These are phyloP conservation scores for Sugiyamaella grinbergsii DNA, from an alignment of 1,139 yeast genomes.

Conservation along the genomic window DNA sequence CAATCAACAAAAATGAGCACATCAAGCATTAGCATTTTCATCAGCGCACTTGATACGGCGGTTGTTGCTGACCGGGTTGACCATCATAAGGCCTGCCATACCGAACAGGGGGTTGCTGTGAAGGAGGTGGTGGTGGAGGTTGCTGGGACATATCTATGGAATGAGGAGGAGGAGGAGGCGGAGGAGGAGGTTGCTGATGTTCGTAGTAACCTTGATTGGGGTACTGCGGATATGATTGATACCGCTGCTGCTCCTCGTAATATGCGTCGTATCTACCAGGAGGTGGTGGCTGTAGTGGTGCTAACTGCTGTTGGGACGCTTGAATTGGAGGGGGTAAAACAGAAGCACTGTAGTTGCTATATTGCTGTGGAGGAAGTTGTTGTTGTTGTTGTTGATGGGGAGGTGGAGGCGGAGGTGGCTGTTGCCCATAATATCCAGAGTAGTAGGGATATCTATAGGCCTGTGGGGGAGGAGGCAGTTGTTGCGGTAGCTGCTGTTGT, in stretches of 20 bases:
- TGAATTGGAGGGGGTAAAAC: slow-evolving; percentile 24
- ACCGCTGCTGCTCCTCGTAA: slow-evolving; percentile 14
- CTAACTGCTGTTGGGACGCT: slow-evolving; percentile 20
- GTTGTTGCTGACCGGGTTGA: slow-evolving; percentile 11
- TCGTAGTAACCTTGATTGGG: slow-evolving; percentile 15
- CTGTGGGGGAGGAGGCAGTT: slow-evolving; percentile 13
- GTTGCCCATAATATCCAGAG: slow-evolving; percentile 18
- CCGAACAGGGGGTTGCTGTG: slow-evolving; percentile 14
- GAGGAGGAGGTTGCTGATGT: slow-evolving; percentile 7
- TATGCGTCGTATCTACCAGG: slow-evolving; percentile 26
- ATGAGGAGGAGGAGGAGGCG: slow-evolving; percentile 15
- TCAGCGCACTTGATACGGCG: slow-evolving; percentile 17
- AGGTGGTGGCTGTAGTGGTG: slow-evolving; percentile 35
- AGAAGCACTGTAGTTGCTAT: slow-evolving; percentile 7
- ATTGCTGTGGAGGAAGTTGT: slow-evolving; percentile 20
- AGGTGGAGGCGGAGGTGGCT: slow-evolving; percentile 2
- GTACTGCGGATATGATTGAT: slow-evolving; percentile 5
- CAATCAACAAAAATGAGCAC: neutral
- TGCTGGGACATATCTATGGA: slow-evolving; percentile 11
- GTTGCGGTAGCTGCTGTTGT: slow-evolving; percentile 8
- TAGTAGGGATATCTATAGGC: slow-evolving; percentile 22
- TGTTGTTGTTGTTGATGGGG: slow-evolving; percentile 9
- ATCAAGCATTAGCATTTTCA: neutral
- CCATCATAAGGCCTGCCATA: slow-evolving; percentile 10
- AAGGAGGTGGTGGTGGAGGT: slow-evolving; percentile 11